Percentiles rank a stretch among this genome's conserved stretches.
phyloP scores from a whole-genome alignment of 768 basidiomycete species.

The Lactarius sp. region DNA sequence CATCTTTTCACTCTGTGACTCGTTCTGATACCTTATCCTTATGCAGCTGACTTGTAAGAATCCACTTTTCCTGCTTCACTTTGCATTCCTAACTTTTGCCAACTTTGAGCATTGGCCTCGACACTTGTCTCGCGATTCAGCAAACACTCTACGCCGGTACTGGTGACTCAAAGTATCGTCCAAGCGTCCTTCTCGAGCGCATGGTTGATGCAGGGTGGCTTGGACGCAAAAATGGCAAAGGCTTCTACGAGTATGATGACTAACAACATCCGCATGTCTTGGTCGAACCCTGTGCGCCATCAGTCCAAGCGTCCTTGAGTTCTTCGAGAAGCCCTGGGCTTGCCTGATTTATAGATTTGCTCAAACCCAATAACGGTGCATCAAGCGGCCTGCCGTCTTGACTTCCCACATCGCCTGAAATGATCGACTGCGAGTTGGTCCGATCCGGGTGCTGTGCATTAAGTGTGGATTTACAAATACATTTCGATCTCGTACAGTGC shows the following conservation, averaged over 20 bases:
- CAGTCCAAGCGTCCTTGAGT: not conserved
- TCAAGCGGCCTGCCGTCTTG: not conserved
- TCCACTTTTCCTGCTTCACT: not conserved
- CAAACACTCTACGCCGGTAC: slow-evolving; percentile 85
- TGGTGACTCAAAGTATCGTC: slow-evolving; percentile 92
- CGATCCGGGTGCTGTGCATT: slow-evolving; percentile 10
- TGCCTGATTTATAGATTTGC: not conserved
- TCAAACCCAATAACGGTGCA: not conserved
- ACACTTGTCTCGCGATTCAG: slow-evolving; percentile 93
- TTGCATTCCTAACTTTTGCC: not conserved
- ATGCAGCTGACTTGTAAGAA: slow-evolving; percentile 36
- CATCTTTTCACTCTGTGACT: not conserved
- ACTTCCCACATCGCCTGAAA: slow-evolving; percentile 1
- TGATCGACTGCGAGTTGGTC: slow-evolving; percentile 10
- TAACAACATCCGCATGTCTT: not conserved
- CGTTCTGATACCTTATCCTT: not conserved
- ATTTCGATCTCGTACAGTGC: slow-evolving; percentile 10
- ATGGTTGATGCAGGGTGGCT: slow-evolving; percentile 98
- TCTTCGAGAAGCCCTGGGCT: slow-evolving; percentile 5
- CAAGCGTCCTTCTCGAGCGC: slow-evolving; percentile 79
- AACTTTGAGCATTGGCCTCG: slow-evolving; percentile 79
- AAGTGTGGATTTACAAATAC: slow-evolving; percentile 16
- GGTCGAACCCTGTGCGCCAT: not conserved
- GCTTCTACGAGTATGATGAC: slow-evolving; percentile 81
- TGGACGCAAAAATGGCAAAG: slow-evolving; percentile 88